phyloP scores from a whole-genome alignment of 2,329 filamentous ascomycete genomes.

The Rhexocercosporidium sp. region DNA sequence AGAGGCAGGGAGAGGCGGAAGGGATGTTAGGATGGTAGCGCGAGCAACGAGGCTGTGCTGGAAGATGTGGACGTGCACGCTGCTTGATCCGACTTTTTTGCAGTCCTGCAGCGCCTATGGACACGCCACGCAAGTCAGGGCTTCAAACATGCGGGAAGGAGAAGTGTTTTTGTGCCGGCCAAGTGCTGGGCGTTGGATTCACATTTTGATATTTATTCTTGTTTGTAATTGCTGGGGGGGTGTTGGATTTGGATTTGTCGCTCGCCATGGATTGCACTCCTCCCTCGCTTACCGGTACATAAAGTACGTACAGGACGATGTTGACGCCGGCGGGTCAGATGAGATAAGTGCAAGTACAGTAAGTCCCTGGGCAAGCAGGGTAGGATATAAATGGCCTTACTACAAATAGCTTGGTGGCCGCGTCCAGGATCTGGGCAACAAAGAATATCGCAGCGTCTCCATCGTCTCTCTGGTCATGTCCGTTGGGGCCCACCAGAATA shows the following conservation, averaged over 20 bases:
- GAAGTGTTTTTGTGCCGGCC: not conserved
- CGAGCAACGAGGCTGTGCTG: constrained; percentile 14
- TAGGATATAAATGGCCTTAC: constrained; percentile 16
- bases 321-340: not conserved
- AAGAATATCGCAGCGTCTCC: no score
- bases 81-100: not conserved
- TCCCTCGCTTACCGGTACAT: not conserved
- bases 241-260: not conserved
- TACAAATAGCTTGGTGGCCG: constrained; percentile 5
- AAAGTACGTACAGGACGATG: no score
- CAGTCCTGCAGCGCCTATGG: constrained; percentile 11
- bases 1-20: not conserved
- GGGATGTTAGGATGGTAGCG: not conserved
- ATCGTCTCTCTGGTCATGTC: no score
- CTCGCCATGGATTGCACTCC: not conserved
- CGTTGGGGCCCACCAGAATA: not conserved
- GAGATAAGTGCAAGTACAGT: no score
- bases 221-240: not conserved
- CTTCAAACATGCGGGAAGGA: constrained; percentile 6
- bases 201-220: not conserved
- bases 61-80: not conserved
- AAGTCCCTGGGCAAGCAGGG: no score
- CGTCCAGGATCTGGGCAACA: not conserved
- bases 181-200: constrained; percentile 3
- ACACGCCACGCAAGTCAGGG: constrained; percentile 3